Conservation (phyloP, 352 stramenopile genomes). For the Phytophthora litchii region DNA sequence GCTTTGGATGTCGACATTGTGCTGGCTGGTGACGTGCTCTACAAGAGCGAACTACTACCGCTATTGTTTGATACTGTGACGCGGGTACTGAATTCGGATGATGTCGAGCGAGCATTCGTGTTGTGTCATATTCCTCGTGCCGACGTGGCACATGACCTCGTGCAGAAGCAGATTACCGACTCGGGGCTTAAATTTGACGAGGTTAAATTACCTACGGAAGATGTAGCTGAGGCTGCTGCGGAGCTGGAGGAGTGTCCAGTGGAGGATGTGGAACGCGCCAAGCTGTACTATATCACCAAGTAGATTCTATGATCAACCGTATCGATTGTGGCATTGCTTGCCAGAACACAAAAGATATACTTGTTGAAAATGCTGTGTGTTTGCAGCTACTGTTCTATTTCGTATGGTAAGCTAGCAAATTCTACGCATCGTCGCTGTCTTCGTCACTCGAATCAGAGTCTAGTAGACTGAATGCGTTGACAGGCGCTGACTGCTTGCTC, state of each 20-base stretch:
- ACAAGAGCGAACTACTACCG: slow-evolving; percentile 71
- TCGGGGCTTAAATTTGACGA: slow-evolving; percentile 50
- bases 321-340: background rate
- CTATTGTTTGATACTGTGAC: slow-evolving; percentile 68
- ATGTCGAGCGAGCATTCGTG: slow-evolving; percentile 38
- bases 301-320: slow-evolving; percentile 7
- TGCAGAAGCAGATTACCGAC: slow-evolving; percentile 48
- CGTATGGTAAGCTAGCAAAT: background rate
- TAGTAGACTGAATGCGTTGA: slow-evolving; percentile 84
- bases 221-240: slow-evolving; percentile 17
- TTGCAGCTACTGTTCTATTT: slow-evolving; percentile 18
- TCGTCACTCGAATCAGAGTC: slow-evolving; percentile 90
- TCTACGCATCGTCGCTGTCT: slow-evolving; percentile 44
- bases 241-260: slow-evolving; percentile 59
- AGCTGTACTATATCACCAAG: slow-evolving; percentile 64
- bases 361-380: slow-evolving; percentile 4
- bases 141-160: slow-evolving; percentile 65
- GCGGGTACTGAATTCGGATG: slow-evolving; percentile 30
- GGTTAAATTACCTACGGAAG: slow-evolving; percentile 34
- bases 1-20: slow-evolving; percentile 56
- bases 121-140: slow-evolving; percentile 80
- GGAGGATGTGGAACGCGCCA: slow-evolving; percentile 59
- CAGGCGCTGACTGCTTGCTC: slow-evolving; percentile 41
- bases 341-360: slow-evolving; percentile 20
- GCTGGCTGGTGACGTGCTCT: slow-evolving; percentile 78